A percentile compares a stretch with the other conserved stretches of the same genome.
These are phyloP conservation scores for Phialophora expanda DNA, from an alignment of 2,329 filamentous ascomycete genomes.

Conservation along the genomic window DNA sequence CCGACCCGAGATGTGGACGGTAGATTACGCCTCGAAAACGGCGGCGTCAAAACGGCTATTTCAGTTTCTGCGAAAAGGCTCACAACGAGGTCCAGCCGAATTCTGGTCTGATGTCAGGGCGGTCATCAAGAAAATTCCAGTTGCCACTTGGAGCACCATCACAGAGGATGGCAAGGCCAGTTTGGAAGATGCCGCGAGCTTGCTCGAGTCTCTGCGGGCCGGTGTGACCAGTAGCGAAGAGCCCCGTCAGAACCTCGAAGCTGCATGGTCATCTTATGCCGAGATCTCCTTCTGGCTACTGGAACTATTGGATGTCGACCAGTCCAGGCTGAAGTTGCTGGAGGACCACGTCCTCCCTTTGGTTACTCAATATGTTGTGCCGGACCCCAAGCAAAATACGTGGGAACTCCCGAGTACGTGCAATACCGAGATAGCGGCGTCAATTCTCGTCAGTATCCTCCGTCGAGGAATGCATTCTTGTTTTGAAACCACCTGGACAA, in stretches of 20 bases:
- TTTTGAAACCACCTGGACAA: constrained; percentile 66
- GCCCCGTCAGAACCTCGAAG: constrained; percentile 46
- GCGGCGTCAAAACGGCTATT: constrained; percentile 64
- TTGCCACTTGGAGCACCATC: constrained; percentile 59
- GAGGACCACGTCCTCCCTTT: constrained; percentile 58
- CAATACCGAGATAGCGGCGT: constrained; percentile 47
- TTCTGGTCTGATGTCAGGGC: constrained; percentile 75
- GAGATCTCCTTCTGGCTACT: constrained; percentile 64
- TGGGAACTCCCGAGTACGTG: constrained; percentile 57
- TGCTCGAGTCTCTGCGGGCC: constrained; percentile 70
- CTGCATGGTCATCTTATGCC: constrained; percentile 64
- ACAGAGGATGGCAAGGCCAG: constrained; percentile 39
- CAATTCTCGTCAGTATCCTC: constrained; percentile 48
- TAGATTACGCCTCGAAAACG: constrained; percentile 64
- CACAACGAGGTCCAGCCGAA: constrained; percentile 71
- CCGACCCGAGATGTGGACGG: constrained; percentile 75
- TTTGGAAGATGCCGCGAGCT: constrained; percentile 60
- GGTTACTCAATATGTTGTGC: constrained; percentile 59
- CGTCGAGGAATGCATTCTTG: constrained; percentile 47
- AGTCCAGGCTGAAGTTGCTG: constrained; percentile 55
- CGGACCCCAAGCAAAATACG: constrained; percentile 51
- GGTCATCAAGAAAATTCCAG: constrained; percentile 64
- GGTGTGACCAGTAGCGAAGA: constrained; percentile 79
- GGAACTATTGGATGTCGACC: constrained; percentile 52
- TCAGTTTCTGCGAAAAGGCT: constrained; percentile 79